phyloP scores from a whole-genome alignment of 257 asterid genomes.

The Craterostigma plantagineum region DNA sequence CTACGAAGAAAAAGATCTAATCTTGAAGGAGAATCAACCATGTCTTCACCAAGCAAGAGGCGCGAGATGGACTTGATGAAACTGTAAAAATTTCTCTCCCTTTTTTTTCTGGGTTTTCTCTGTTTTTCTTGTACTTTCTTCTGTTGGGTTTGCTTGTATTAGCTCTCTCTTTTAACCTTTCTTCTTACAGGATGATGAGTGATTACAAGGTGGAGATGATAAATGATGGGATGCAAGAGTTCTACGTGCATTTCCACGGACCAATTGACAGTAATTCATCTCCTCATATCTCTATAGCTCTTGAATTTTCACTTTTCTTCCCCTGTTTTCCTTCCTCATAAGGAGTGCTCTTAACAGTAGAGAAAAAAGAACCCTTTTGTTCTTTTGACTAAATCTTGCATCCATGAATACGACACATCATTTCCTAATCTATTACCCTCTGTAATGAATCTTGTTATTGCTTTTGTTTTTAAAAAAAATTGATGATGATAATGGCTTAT shows the following conservation, averaged over 20 bases:
- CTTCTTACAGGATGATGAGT: slow-evolving; percentile 74
- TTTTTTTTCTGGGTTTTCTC: slow-evolving; percentile 3
- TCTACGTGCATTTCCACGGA: slow-evolving; percentile 83
- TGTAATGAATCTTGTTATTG: too few species aligned
- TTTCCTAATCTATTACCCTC: too few species aligned
- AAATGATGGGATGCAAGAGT: slow-evolving; percentile 80
- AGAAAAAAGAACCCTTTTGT: too few species aligned
- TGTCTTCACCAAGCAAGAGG: slow-evolving; percentile 99
- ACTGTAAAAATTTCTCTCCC: slow-evolving; percentile 29
- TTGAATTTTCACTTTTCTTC: slow-evolving; percentile 1
- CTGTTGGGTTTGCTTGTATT: slow-evolving; percentile 4
- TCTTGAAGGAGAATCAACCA: slow-evolving; percentile 10
- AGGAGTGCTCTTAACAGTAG: too few species aligned
- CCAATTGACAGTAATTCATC: slow-evolving; percentile 63
- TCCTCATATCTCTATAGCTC: slow-evolving; percentile 9
- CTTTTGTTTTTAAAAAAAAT: too few species aligned
- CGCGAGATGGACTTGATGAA: slow-evolving; percentile 98
- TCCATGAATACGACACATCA: too few species aligned
- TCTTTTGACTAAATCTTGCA: too few species aligned
- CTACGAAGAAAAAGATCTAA: neutral
- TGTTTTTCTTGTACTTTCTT: neutral
- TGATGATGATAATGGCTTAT: too few species aligned
- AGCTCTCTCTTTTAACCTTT: slow-evolving; percentile 2
- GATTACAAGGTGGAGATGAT: slow-evolving; percentile 95
- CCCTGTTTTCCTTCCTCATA: too few species aligned